Base-by-base conservation (phyloP, 192 early-diverging fungal species). In the Oehlia diaphana region DNA sequence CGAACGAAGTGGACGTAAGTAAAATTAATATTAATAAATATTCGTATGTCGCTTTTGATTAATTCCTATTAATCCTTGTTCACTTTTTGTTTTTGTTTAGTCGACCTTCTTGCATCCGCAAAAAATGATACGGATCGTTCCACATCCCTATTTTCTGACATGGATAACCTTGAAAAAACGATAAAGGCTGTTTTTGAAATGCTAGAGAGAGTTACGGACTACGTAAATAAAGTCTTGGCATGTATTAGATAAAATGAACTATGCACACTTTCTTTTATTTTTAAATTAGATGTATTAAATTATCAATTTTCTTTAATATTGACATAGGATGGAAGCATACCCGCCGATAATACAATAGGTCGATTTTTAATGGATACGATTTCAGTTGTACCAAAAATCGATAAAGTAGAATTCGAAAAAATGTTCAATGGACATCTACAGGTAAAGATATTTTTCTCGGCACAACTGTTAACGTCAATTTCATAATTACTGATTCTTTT, bases 311-410 rank as follows among this genome's bases (percentile, higher is more conserved):
- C 50, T 80, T 19, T 47, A 47, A 47, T 47, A 47, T 47, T 47
- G 10, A 47, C 4, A 37, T 75, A 87, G 86, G 69, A 77, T 3
- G 90, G 90, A 44, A 84, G 80, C 42, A 84, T 83, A 19, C 80
- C 87, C 12, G 90, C 89, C 72, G 95, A 94, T 82, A 91, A 92
- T 69, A 89, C 90, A 7, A 88, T 98, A 75, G 97, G 97, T 71
- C 95, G 95, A 71, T 96, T 94, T 81, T 85, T 99, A 67, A 93
- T 96, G 93, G 96, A 99, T 83, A 94, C 95, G 80, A 88, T 99
- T 75, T 92, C 95, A 12, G 91, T 92, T 49, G 92, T 98, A 9
- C 97, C 96, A 68, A 91, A 92, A 83, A 90, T 99, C 44, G 93
- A 97, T 81, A 82, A 91, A 44, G 86, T 82, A 71, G 93, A 92